Evolutionary conservation across 2,329 filamentous ascomycete species (phyloP).

Genomic region (Trichophyton mentagrophytes): DNA sequence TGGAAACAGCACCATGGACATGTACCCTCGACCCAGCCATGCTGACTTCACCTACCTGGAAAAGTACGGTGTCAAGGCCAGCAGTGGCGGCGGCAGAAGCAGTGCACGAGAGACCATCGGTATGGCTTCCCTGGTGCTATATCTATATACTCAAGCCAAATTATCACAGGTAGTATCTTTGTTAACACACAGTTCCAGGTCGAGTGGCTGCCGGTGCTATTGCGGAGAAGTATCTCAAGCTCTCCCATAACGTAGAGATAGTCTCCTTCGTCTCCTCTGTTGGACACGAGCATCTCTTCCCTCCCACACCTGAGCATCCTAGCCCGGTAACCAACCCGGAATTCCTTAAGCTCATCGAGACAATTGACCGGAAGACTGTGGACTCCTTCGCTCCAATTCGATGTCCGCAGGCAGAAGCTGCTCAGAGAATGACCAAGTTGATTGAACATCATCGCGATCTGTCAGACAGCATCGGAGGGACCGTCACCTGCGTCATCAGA

Average conservation of each 20-base stretch:
- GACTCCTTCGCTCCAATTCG: conserved; percentile 71
- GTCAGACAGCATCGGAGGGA: conserved; percentile 84
- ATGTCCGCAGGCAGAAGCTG: conserved; percentile 58
- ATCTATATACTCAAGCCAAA: background rate
- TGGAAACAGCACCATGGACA: conserved; percentile 75
- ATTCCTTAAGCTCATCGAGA: conserved; percentile 62
- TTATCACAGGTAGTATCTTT: background rate
- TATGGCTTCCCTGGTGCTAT: conserved; percentile 18
- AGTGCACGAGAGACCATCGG: conserved; percentile 93
- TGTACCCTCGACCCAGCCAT: conserved; percentile 81
- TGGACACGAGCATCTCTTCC: conserved; percentile 65
- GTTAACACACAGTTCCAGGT: conserved; percentile 29
- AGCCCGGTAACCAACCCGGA: conserved; percentile 60
- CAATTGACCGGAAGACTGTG: conserved; percentile 60
- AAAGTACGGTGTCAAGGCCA: conserved; percentile 92
- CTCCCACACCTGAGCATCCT: conserved; percentile 54
- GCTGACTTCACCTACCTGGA: conserved; percentile 95
- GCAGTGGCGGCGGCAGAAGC: conserved; percentile 75
- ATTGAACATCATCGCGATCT: conserved; percentile 67
- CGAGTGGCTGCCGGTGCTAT: conserved; percentile 85
- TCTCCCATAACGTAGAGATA: conserved; percentile 77
- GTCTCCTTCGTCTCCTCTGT: conserved; percentile 82
- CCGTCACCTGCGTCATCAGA: conserved; percentile 84
- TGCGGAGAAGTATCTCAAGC: conserved; percentile 77
- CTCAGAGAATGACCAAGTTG: conserved; percentile 60